Conservation (phyloP, 139 green algal genomes). For the Nannochloris sp. region DNA sequence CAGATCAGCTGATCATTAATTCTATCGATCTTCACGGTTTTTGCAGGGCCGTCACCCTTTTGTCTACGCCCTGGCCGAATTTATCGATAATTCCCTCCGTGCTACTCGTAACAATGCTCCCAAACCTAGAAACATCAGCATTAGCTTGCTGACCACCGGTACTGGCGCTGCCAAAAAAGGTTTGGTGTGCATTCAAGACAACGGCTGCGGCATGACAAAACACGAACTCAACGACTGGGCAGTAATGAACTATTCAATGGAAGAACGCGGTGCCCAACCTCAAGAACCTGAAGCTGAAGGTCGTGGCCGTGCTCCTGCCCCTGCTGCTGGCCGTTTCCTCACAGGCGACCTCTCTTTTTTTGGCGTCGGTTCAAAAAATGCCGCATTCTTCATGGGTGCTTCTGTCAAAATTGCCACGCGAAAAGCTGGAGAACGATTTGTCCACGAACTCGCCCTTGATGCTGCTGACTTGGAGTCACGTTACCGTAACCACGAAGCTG, state of each 20-base stretch:
- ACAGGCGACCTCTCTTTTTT: constrained; percentile 72
- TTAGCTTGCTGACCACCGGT: constrained; percentile 43
- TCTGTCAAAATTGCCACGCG: constrained; percentile 58
- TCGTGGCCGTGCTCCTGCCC: neutral
- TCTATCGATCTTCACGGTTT: too few relatives aligned
- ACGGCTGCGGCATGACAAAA: constrained; percentile 61
- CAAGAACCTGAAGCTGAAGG: constrained; percentile 16
- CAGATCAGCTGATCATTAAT: neutral
- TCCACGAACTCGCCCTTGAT: constrained; percentile 56
- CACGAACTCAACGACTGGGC: constrained; percentile 69
- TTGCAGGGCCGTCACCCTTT: constrained; percentile 57
- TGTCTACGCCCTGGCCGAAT: constrained; percentile 70
- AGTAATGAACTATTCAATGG: constrained; percentile 78
- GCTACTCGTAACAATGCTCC: constrained; percentile 33
- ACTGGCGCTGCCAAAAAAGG: constrained; percentile 15
- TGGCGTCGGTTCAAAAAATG: constrained; percentile 73
- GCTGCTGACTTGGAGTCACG: constrained; percentile 46
- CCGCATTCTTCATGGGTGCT: constrained; percentile 67
- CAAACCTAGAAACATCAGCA: constrained; percentile 30
- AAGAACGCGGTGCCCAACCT: constrained; percentile 51
- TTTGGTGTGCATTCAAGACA: constrained; percentile 62
- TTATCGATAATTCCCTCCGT: constrained; percentile 72
- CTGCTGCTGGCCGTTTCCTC: constrained; percentile 44
- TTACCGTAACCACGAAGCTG: constrained; percentile 46
- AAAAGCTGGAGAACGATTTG: constrained; percentile 21